phyloP scores from a whole-genome alignment of 2,329 filamentous ascomycete species.

The Verticillium tricorpus region DNA sequence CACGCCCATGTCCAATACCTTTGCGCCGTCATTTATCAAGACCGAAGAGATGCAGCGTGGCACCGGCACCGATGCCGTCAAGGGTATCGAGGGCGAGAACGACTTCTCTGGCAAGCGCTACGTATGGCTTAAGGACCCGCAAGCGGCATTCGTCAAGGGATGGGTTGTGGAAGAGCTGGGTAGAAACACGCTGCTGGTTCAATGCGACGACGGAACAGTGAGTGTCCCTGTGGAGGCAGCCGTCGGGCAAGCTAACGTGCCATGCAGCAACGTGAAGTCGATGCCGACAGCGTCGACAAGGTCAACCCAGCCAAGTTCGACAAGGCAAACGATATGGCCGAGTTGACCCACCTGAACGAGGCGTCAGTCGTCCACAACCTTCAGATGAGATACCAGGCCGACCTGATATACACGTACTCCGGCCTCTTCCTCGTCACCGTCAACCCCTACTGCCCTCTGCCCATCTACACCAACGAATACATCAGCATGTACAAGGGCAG shows the following conservation, averaged over 20 bases:
- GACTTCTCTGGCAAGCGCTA: conserved; percentile 99
- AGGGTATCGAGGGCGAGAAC: conserved; percentile 90
- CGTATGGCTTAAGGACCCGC: conserved; percentile 89
- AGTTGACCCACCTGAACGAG: conserved; percentile 96
- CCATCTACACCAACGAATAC: conserved; percentile 96
- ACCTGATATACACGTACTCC: conserved; percentile 97
- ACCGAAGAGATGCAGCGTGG: conserved; percentile 66
- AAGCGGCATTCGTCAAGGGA: conserved; percentile 85
- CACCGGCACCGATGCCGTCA: conserved; percentile 48
- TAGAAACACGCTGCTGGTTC: conserved; percentile 69
- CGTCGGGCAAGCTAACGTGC: conserved; percentile 12
- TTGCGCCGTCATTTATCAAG: conserved; percentile 95
- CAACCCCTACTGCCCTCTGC: conserved; percentile 90
- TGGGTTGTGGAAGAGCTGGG: conserved; percentile 82
- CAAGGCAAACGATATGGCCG: conserved; percentile 98
- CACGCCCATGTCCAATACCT: conserved; percentile 69
- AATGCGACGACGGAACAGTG: conserved; percentile 89
- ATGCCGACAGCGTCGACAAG: conserved; percentile 87
- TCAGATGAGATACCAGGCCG: conserved; percentile 88
- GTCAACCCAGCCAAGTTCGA: conserved; percentile 99
- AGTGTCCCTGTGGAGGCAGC: conserved; percentile 25
- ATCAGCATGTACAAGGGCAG: conserved; percentile 97
- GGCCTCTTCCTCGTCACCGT: conserved; percentile 95
- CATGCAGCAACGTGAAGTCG: conserved; percentile 75
- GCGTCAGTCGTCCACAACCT: conserved; percentile 97